A percentile compares a stretch with the other conserved stretches of the same genome.
phyloP scores from a whole-genome alignment of 1,284 basidiomycete species.

The Fomitopsis pinicola region DNA sequence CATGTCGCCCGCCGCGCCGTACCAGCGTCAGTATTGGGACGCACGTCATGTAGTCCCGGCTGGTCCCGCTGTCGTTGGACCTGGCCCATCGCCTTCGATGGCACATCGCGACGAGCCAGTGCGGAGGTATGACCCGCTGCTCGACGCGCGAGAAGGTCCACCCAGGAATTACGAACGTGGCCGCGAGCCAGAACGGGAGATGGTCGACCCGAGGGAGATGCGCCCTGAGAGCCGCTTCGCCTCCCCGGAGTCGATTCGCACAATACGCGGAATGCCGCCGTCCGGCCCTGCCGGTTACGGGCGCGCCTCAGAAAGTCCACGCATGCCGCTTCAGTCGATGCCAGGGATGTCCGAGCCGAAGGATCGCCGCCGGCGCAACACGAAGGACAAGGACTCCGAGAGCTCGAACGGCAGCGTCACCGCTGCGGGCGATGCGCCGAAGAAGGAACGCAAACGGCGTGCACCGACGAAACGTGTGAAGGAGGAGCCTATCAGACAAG shows the following conservation, averaged over 20 bases:
- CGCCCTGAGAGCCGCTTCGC: constrained; percentile 25
- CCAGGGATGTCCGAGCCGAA: constrained; percentile 22
- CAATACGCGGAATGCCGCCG: constrained; percentile 23
- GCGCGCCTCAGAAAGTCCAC: constrained; percentile 40
- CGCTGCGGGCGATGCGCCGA: constrained; percentile 26
- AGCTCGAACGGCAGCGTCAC: constrained; percentile 18
- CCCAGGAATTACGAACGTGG: constrained; percentile 24
- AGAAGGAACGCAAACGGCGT: constrained; percentile 40
- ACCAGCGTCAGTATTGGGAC: constrained; percentile 24
- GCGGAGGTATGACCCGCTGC: constrained; percentile 32
- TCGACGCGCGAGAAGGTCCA: constrained; percentile 22
- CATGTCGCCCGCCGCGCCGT: constrained; percentile 46
- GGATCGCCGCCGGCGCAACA: constrained; percentile 24
- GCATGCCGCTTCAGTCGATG: constrained; percentile 25
- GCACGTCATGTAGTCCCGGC: constrained; percentile 10
- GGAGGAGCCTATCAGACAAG: constrained; percentile 31
- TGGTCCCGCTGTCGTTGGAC: constrained; percentile 13
- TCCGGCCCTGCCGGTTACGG: constrained; percentile 15
- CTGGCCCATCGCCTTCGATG: constrained; percentile 13
- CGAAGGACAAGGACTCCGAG: constrained; percentile 40
- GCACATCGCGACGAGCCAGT: constrained; percentile 15
- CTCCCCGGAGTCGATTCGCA: constrained; percentile 29
- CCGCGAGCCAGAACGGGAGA: constrained; percentile 10
- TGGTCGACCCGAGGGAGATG: constrained; percentile 8
- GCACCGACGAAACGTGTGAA: constrained; percentile 31